Percentiles rank a stretch among this genome's conserved stretches.
These are phyloP conservation scores for Quercus lobata DNA, from an alignment of 331 rosid species.

Conservation along the genomic window DNA sequence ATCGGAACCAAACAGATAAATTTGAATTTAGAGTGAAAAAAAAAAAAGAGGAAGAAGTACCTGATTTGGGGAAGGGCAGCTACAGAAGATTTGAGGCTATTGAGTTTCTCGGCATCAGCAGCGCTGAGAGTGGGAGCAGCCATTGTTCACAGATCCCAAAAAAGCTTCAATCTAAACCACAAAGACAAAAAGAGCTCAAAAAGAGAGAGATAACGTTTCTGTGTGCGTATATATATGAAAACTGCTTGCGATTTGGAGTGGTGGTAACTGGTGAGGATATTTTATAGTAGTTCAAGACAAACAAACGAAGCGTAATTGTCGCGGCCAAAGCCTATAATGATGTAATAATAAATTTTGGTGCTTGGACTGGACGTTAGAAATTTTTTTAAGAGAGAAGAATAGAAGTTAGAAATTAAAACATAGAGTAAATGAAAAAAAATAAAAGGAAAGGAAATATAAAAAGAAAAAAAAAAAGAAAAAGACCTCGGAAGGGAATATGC, in stretches of 20 bases:
- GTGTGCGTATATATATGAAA: neutral
- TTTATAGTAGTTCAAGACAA: too few species aligned
- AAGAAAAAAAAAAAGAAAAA: neutral
- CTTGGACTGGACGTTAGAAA: neutral
- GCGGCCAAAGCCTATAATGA: neutral
- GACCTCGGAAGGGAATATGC: constrained; percentile 29
- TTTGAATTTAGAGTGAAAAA: neutral
- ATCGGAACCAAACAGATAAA: neutral
- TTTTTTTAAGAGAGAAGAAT: too few species aligned
- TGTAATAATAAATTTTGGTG: neutral
- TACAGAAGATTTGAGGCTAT: constrained; percentile 61
- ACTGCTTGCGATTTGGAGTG: neutral
- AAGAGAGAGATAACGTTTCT: neutral
- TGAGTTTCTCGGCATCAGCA: constrained; percentile 42
- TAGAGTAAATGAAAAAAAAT: neutral
- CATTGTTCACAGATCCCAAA: constrained; percentile 27
- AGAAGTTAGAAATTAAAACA: too few species aligned
- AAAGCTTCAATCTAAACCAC: constrained; percentile 4
- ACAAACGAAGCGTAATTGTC: neutral
- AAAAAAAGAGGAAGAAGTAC: constrained; percentile 18
- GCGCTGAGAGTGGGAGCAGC: constrained; percentile 57
- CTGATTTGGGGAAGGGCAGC: constrained; percentile 72
- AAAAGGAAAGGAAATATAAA: neutral
- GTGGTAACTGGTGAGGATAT: neutral
- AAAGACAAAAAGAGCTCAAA: constrained; percentile 6